Percentiles rank a stretch among this genome's conserved stretches.
Evolutionary conservation across 2,329 filamentous ascomycete genomes (phyloP).

Genomic region (Emmonsia crescens): DNA sequence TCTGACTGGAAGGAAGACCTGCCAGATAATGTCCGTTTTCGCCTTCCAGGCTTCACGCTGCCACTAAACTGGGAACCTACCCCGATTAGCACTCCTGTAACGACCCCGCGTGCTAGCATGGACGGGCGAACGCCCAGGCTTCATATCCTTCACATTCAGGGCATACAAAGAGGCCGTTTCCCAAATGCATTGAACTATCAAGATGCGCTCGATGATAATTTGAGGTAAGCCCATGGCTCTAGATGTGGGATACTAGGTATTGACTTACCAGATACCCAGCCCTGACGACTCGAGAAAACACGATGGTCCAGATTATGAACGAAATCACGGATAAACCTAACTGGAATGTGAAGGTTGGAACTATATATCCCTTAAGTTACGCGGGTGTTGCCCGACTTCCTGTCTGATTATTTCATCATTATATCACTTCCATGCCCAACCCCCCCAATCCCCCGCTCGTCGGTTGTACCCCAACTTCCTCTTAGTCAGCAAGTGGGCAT

Average conservation of each 20-base stretch:
- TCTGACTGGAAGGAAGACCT: slow-evolving; percentile 1
- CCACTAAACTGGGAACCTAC: slow-evolving; percentile 1
- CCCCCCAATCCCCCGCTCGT: neutral
- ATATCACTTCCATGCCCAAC: neutral
- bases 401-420: neutral
- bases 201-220: neutral
- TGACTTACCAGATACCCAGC: slow-evolving; percentile 3
- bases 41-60: slow-evolving; percentile 4
- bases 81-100: neutral
- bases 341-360: slow-evolving; percentile 24
- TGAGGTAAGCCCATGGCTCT: neutral
- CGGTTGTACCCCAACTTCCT: neutral
- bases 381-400: neutral
- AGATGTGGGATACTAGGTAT: neutral
- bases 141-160: neutral
- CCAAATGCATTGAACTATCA: slow-evolving; percentile 1
- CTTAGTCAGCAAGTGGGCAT: neutral
- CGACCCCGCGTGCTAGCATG: neutral
- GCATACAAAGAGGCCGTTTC: slow-evolving; percentile 1
- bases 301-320: slow-evolving; percentile 26
- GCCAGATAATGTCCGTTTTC: neutral
- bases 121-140: neutral
- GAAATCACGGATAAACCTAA: slow-evolving; percentile 25
- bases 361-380: neutral
- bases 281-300: slow-evolving; percentile 18